These are phyloP conservation scores for Diutina sp. DNA, from an alignment of 1,139 yeast species.

Conservation along the genomic window DNA sequence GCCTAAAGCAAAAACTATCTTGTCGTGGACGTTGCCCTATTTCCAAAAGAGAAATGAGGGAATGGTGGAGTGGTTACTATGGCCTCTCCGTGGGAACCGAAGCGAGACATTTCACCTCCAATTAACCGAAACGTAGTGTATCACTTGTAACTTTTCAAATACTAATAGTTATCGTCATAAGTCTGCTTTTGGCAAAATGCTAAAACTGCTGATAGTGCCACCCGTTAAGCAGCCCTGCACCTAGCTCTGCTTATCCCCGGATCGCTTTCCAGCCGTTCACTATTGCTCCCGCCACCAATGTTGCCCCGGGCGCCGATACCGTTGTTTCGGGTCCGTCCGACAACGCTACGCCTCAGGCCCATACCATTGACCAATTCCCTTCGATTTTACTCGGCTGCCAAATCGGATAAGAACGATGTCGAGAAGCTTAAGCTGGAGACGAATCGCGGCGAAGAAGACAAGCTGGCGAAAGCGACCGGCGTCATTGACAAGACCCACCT, in stretches of 20 bases:
- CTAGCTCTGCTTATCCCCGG: background rate
- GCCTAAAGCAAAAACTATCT: conserved; percentile 30
- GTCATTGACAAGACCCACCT: conserved; percentile 21
- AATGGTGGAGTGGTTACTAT: background rate
- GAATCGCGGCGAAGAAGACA: conserved; percentile 19
- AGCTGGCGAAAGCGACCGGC: conserved; percentile 29
- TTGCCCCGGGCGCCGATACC: background rate
- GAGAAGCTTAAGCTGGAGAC: conserved; percentile 21
- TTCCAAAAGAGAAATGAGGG: background rate
- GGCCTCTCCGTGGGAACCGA: background rate
- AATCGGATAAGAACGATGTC: conserved; percentile 10
- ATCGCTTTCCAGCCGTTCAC: background rate
- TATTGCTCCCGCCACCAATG: background rate
- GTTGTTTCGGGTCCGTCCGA: background rate
- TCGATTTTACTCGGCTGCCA: background rate
- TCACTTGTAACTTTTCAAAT: background rate
- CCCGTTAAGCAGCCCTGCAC: background rate
- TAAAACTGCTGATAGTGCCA: too few relatives aligned
- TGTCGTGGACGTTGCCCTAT: conserved; percentile 2
- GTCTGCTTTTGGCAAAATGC: too few relatives aligned
- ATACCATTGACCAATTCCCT: background rate
- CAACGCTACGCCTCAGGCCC: background rate
- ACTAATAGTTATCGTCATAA: too few relatives aligned
- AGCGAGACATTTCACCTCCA: background rate
- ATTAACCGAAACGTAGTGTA: too few relatives aligned